Conservation (phyloP, 257 asterid species). For the Cinchona pubescens region DNA sequence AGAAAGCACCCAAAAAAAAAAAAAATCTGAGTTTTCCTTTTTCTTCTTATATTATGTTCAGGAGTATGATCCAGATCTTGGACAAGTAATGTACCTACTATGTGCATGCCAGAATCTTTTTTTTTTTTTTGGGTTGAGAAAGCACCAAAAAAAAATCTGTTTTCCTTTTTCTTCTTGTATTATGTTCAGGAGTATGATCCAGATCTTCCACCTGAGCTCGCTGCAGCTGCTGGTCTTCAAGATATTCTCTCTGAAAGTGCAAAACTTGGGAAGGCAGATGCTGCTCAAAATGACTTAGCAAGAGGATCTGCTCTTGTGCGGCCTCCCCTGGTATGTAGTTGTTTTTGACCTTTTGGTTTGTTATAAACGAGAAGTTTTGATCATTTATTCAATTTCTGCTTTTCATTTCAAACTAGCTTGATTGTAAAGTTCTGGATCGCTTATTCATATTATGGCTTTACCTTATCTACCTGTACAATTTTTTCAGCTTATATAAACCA, state of each 20-base stretch:
- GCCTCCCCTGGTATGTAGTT: conserved; percentile 57
- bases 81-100: conserved; percentile 3
- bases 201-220: conserved; percentile 99
- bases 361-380: not conserved
- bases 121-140: not conserved
- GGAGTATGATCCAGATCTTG: conserved; percentile 95
- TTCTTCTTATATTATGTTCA: conserved; percentile 29
- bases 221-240: conserved; percentile 81
- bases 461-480: not conserved
- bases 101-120: not conserved
- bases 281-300: conserved; percentile 50
- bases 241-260: conserved; percentile 55
- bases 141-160: conserved; percentile 6
- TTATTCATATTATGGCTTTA: not conserved
- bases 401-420: not conserved
- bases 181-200: conserved; percentile 82
- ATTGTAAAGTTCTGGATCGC: not conserved
- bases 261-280: conserved; percentile 52
- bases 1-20: not conserved
- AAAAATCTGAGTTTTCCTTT: conserved; percentile 4
- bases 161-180: conserved; percentile 13
- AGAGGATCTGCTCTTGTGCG: conserved; percentile 51
- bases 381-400: not conserved
- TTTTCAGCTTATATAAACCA: not conserved
- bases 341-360: not conserved